These are phyloP conservation scores for Blastobotrys parvus DNA, from an alignment of 805 yeast species.

Conservation along the genomic window DNA sequence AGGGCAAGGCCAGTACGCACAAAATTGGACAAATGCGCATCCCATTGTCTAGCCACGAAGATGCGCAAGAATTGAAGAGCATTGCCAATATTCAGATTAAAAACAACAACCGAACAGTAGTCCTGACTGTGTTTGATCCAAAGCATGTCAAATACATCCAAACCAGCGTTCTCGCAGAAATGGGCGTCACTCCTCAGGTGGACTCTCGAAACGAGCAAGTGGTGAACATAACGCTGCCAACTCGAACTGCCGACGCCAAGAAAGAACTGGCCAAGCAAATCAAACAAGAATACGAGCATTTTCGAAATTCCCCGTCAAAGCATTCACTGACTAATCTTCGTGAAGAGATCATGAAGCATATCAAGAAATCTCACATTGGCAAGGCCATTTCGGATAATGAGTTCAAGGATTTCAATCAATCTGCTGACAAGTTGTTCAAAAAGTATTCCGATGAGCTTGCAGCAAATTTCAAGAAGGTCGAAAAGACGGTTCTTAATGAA, in stretches of 20 bases:
- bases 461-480: slow-evolving; percentile 48
- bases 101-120: slow-evolving; percentile 40
- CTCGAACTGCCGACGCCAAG: slow-evolving; percentile 62
- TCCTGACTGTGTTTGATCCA: slow-evolving; percentile 86
- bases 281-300: slow-evolving; percentile 59
- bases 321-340: slow-evolving; percentile 51
- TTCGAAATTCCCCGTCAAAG: slow-evolving; percentile 42
- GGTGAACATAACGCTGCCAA: slow-evolving; percentile 66
- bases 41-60: slow-evolving; percentile 40
- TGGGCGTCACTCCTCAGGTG: slow-evolving; percentile 73
- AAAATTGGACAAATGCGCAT: slow-evolving; percentile 45
- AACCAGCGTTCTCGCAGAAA: slow-evolving; percentile 57
- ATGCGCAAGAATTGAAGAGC: slow-evolving; percentile 39
- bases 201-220: slow-evolving; percentile 68
- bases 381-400: slow-evolving; percentile 40
- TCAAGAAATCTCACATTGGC: slow-evolving; percentile 44
- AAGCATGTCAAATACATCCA: slow-evolving; percentile 58
- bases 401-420: slow-evolving; percentile 40
- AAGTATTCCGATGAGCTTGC: slow-evolving; percentile 49
- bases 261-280: slow-evolving; percentile 46
- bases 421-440: slow-evolving; percentile 65
- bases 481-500: slow-evolving; percentile 22
- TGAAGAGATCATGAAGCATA: slow-evolving; percentile 45
- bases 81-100: slow-evolving; percentile 29
- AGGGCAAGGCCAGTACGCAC: slow-evolving; percentile 61